Evolutionary conservation across 306 rosid genomes (phyloP), one percentile per base, ranked within the genome.

Genomic region (Echinosophora koreensis): DNA sequence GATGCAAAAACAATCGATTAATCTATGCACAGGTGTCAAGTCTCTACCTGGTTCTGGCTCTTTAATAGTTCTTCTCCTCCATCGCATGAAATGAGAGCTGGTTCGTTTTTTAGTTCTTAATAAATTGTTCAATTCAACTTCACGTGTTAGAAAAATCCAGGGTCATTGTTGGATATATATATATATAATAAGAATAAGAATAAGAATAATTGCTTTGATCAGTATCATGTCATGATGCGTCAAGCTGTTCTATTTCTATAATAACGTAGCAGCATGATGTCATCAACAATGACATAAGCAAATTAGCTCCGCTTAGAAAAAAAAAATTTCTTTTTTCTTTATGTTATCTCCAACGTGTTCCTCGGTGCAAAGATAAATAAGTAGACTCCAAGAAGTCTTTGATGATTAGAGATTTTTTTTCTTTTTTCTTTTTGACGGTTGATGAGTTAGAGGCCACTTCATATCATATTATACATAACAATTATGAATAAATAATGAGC

Each of bases 111-210:
- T 55, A 18, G 70, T 51, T 39, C 50, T 22, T 63, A 30, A 37
- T 42, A 77, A 46, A 71, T 71, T 14, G 68, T 73, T 80, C 77
- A 49, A 82, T 82, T 84, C 86, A 69, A 86, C 65, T 9, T 74
- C 87, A 81, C 51, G 87, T 82, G 91, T 73, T 77, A 28, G 90
- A 76, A 82, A 87, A 73, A 47, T 30, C 16, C 13, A 15, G 63
- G 34, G 12, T 44, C 14, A 8, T 34, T 61, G 38, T 34, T 11
- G 49, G 0, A 34, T 27, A 10, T n/a, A 38, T 18, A 28, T 73
- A n/a, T n/a, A n/a, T n/a, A n/a, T n/a, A n/a, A n/a, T n/a, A n/a
- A n/a, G n/a, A n/a, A n/a, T n/a, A n/a, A n/a, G n/a, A 41, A 65
- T 13, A 27, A 59, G 59, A 49, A 82, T 32, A 34, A 39, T 27